Base-by-base conservation (phyloP, 495 filamentous ascomycete species). In the Daldinia childiae region DNA sequence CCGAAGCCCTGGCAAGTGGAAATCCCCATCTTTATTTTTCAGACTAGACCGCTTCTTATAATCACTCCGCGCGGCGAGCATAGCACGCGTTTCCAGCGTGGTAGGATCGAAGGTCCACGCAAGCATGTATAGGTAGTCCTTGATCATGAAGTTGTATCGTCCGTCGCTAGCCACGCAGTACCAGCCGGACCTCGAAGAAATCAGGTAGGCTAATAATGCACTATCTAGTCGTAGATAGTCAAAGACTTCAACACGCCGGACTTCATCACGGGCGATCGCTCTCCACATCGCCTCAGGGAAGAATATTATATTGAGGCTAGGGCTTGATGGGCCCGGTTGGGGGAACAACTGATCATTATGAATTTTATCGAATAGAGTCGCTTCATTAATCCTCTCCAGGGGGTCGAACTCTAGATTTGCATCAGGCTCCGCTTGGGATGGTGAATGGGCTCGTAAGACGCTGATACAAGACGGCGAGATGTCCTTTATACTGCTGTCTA, bases 71-170 rank as follows among this genome's bases (percentile, higher is more conserved):
- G 60, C 60, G 0, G 21, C 32, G 7, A 63, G 30, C 29, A 63
- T 41, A 6, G 48, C 60, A 6, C 60, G 60, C 21, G 60, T 63
- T 14, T 52, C 60, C 2, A 54, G 30, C 0, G 48, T 63, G 6
- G 4, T 21, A 5, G 29, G 48, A n/a, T 63, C 32, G 30, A 63
- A 63, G 32, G 45, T 54, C 60, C 60, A 63, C 0, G 60, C 60
- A 41, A 63, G 48, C 60, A 63, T 63, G 8, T 63, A 63, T 6
- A 41, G n/a, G 34, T 63, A 55, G 15, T 63, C 60, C 17, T 63
- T 63, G 15, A 54, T 39, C 60, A 63, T 63, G 60, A 63, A 63
- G 21, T 34, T 63, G 15, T 55, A 63, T 21, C n/a, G 45, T 1
- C 27, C 15, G 15, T 54, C 32, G 3, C 45, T 30, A 2, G 32